Evolutionary conservation across 345 rosid genomes (phyloP), one percentile per base, ranked within the genome.

Genomic region (Hibiscus tridactylites): DNA sequence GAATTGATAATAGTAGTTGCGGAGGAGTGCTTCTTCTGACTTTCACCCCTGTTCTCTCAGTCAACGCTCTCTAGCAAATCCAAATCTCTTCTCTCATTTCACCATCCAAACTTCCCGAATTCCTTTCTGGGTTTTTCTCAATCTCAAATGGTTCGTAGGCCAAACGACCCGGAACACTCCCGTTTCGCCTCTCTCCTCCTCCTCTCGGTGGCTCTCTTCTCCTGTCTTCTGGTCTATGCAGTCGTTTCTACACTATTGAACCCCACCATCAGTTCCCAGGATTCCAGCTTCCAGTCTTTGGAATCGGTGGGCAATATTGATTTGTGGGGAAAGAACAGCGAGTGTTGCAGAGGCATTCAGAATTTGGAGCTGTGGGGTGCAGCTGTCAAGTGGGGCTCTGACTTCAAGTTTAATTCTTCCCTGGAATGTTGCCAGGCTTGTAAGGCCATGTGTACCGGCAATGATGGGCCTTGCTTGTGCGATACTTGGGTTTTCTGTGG

Each of bases 401-500:
- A 92, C 49, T 89, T 89, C 50, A 92, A 88, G 92, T 87, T 92
- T 78, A 87, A 88, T 74, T 81, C 90, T 54, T 86, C 97, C 13
- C 64, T 39, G 73, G 83, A 79, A 74, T 95, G 97, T 76, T 95
- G 99, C 69, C 67, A 82, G 81, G 93, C 97, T 69, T 92, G 99
- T 74, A 95, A 90, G 81, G 83, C 83, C 63, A 88, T 95, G 99
- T 95, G 99, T 29, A 85, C 73, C 17, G 97, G 97, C 11, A 85
- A 75, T 52, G 90, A 86, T 9, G 99, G 99, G 19, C 97, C 99
- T 75, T 92, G 99, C 78, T 82, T 95, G 85, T 92, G 99, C 46
- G 99, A 95, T 87, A 62, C 93, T 2, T 95, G 99, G 97, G 99
- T 95, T 1, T 92, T 89, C 47, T 95, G 99, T 26, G 99, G 96